Evolutionary conservation across 805 yeast species (phyloP).

Genomic region (Groenewaldozyma salmanticensis): DNA sequence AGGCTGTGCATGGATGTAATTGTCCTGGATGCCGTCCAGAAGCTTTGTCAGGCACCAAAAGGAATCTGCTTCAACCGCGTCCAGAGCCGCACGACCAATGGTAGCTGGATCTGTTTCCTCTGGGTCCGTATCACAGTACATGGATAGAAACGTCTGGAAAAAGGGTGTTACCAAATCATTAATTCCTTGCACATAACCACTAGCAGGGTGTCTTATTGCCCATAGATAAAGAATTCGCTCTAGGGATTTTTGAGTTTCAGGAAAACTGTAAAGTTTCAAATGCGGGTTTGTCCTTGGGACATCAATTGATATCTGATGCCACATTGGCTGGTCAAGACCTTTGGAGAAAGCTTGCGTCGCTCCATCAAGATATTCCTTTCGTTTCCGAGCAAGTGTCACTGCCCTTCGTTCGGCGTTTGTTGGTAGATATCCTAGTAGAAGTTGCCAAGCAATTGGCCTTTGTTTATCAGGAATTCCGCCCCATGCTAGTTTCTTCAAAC

Average conservation of each 20-base stretch:
- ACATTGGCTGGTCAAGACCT: constrained; percentile 64
- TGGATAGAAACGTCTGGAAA: constrained; percentile 71
- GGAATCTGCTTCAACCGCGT: constrained; percentile 84
- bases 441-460: constrained; percentile 82
- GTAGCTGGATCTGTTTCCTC: constrained; percentile 53
- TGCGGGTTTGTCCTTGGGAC: constrained; percentile 91
- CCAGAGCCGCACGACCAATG: constrained; percentile 49
- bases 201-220: constrained; percentile 96
- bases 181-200: constrained; percentile 96
- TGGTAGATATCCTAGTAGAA: constrained; percentile 82
- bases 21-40: constrained; percentile 91
- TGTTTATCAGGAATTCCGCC: constrained; percentile 81
- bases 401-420: constrained; percentile 70
- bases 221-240: constrained; percentile 79
- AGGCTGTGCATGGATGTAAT: constrained; percentile 96
- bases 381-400: constrained; percentile 60
- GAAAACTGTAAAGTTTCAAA: constrained; percentile 57
- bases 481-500: constrained; percentile 78
- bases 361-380: constrained; percentile 79
- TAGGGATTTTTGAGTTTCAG: constrained; percentile 65
- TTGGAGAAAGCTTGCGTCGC: constrained; percentile 52
- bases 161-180: constrained; percentile 92
- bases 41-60: constrained; percentile 93
- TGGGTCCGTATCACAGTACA: constrained; percentile 46
- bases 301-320: constrained; percentile 95